Evolutionary conservation across 1,284 basidiomycete species (phyloP).

Genomic region (Sporisorium scitamineum): DNA sequence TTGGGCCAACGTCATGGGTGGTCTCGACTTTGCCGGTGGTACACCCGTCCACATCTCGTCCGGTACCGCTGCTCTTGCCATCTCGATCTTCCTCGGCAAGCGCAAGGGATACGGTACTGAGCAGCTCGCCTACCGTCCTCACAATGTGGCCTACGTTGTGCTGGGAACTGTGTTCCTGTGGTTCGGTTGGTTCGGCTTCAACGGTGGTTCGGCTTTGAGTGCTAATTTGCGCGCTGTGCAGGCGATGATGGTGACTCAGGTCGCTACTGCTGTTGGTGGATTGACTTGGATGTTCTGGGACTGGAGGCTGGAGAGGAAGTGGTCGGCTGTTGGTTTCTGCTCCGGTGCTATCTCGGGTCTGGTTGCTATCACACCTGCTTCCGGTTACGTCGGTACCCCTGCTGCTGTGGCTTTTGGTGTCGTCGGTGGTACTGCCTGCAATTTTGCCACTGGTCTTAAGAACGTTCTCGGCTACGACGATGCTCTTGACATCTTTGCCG

Average conservation of each 20-base stretch:
- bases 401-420: constrained; percentile 73
- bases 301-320: constrained; percentile 70
- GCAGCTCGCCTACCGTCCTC: constrained; percentile 70
- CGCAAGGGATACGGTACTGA: constrained; percentile 71
- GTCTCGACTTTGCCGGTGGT: constrained; percentile 71
- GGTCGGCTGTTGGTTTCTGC: constrained; percentile 85
- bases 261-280: constrained; percentile 80
- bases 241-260: constrained; percentile 71
- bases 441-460: constrained; percentile 95
- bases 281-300: constrained; percentile 70
- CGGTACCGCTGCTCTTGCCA: constrained; percentile 68
- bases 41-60: constrained; percentile 71
- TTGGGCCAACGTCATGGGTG: constrained; percentile 67
- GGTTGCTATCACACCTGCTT: constrained; percentile 78
- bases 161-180: constrained; percentile 71
- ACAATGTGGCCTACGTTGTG: constrained; percentile 68
- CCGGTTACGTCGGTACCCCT: constrained; percentile 70
- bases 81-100: constrained; percentile 70
- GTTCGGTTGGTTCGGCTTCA: constrained; percentile 70
- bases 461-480: constrained; percentile 71
- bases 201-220: constrained; percentile 69
- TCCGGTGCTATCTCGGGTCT: constrained; percentile 91
- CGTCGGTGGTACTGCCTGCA: constrained; percentile 84
- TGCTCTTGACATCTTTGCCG: constrained; percentile 80
- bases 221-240: constrained; percentile 70